These are phyloP conservation scores for Nidularia pulvinata DNA, from an alignment of 768 basidiomycete genomes.

Conservation along the genomic window DNA sequence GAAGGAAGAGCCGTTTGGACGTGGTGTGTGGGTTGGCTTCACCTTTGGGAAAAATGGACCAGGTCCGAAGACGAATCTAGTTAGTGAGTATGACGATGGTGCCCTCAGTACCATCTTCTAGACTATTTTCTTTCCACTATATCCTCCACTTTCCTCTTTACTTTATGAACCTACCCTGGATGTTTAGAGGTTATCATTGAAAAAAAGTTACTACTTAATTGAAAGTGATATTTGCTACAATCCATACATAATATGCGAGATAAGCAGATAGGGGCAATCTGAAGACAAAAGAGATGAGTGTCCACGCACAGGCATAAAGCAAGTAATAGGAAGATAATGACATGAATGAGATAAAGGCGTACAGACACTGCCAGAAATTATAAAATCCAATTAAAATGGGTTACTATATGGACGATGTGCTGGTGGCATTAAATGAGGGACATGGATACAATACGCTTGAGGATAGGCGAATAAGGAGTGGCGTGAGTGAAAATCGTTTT, in stretches of 20 bases:
- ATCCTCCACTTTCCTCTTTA: not conserved
- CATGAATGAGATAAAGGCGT: too few relatives aligned
- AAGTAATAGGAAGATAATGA: too few relatives aligned
- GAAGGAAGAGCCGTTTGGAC: slow-evolving; percentile 68
- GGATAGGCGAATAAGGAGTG: too few relatives aligned
- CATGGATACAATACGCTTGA: too few relatives aligned
- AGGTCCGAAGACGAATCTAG: slow-evolving; percentile 40
- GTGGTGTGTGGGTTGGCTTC: slow-evolving; percentile 92
- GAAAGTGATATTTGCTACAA: not conserved
- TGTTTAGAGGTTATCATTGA: not conserved
- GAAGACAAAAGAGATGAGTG: not conserved
- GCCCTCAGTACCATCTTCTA: slow-evolving; percentile 64
- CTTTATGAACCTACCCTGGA: not conserved
- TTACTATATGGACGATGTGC: too few relatives aligned
- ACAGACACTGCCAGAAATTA: too few relatives aligned
- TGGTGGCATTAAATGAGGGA: too few relatives aligned
- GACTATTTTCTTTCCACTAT: slow-evolving; percentile 2
- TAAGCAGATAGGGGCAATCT: not conserved
- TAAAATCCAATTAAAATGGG: too few relatives aligned
- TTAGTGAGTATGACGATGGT: slow-evolving; percentile 44
- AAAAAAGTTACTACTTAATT: too few relatives aligned
- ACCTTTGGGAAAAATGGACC: slow-evolving; percentile 91
- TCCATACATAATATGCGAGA: not conserved
- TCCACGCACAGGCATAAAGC: not conserved
- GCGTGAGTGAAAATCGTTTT: too few relatives aligned